Base-by-base conservation (phyloP, 2,329 filamentous ascomycete species). In the Arthrocladium fulminans region DNA sequence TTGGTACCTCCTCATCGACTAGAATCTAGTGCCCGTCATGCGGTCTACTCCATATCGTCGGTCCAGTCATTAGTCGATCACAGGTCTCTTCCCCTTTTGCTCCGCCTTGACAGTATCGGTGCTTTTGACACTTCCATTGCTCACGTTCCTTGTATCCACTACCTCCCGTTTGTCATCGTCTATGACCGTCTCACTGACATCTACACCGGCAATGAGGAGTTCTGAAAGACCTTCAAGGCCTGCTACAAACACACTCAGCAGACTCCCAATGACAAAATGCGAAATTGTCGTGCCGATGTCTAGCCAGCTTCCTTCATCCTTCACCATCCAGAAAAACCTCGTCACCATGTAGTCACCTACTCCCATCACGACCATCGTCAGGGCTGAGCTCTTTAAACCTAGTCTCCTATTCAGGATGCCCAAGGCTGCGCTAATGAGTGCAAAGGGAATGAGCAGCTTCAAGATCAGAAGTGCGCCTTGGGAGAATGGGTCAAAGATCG, bases 211-310 rank as follows among this genome's bases (percentile, higher is more conserved):
- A 44, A 94, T 85, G 55, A 96, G 86, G 41, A 85, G 66, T 60
- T 86, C 86, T 61, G 88, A 95, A 2, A 94, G 78, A 13, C 84
- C 82, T 69, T 98, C 92, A 39, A 98, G 69, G 12, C 77, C 81
- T 0, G 88, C 87, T 37, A 98, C 88, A 69, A 98, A 98, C 7
- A 94, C 82, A 57, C 88, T 92, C 38, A 97, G 63, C 58, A 87
- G 65, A 65, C 88, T 96, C 15, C 88, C 90, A 68, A 98, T 97
- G 52, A 82, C 81, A 66, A 97, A 98, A 65, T 97, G 89, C 61
- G 81, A 94, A 57, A 98, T 98, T 2, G 88, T 96, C 23, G 88
- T 94, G 25, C 92, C 92, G 63, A 98, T 98, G 63, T 98, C 92
- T 51, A 98, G 70, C 92, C 92, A 98, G 19, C 85, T 92, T 0